Evolutionary conservation across 2,329 filamentous ascomycete genomes (phyloP).

Genomic region (Tricladium varicosporioides): DNA sequence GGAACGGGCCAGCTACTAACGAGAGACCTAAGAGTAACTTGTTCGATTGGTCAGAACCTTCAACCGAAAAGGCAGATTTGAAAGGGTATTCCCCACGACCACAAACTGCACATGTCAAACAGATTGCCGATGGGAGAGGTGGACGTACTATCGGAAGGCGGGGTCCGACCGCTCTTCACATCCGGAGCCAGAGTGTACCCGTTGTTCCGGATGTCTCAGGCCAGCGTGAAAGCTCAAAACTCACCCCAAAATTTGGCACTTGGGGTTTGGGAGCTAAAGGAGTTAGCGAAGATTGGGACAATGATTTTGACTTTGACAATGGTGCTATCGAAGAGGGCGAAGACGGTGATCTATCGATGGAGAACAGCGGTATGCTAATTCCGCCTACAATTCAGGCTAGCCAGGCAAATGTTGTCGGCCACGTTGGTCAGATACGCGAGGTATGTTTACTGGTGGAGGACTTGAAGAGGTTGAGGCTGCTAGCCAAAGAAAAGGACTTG

Average conservation of each 20-base stretch:
- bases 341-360: constrained; percentile 39
- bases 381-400: constrained; percentile 78
- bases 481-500: constrained; percentile 67
- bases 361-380: constrained; percentile 59
- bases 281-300: constrained; percentile 84
- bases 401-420: constrained; percentile 77
- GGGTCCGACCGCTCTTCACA: constrained; percentile 63
- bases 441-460: constrained; percentile 80
- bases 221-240: constrained; percentile 50
- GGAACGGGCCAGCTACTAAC: constrained; percentile 31
- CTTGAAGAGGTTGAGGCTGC: constrained; percentile 71
- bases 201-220: constrained; percentile 60
- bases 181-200: constrained; percentile 79
- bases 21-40: constrained; percentile 65
- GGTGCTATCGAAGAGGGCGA: constrained; percentile 37
- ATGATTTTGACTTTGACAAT: constrained; percentile 73
- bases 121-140: constrained; percentile 67
- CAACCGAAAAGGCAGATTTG: constrained; percentile 58
- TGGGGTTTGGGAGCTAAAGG: constrained; percentile 80
- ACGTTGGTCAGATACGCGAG: constrained; percentile 81
- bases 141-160: constrained; percentile 67
- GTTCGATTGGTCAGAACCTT: constrained; percentile 76
- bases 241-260: constrained; percentile 72
- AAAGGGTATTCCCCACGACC: constrained; percentile 62
- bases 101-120: constrained; percentile 74